phyloP scores from a whole-genome alignment of 805 yeast genomes.

The Metschnikowia kunwiensis region DNA sequence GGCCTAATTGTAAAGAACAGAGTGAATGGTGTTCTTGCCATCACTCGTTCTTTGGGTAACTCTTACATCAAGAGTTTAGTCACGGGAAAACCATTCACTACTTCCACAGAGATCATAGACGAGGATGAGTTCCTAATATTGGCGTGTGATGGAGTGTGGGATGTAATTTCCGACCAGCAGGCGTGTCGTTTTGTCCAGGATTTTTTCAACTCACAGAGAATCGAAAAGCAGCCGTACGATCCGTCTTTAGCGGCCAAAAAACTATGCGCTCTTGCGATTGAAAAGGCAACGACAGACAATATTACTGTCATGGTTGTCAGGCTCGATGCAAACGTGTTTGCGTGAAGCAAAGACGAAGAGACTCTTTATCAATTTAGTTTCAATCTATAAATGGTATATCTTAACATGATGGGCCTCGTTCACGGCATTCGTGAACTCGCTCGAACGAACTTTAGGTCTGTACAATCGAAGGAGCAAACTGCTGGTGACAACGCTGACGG shows the following conservation, averaged over 20 bases:
- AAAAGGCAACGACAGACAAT: conserved; percentile 81
- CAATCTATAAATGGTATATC: neutral
- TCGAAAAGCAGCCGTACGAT: conserved; percentile 24
- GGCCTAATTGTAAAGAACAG: conserved; percentile 87
- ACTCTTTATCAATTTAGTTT: no score
- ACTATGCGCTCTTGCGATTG: conserved; percentile 71
- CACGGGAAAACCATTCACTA: conserved; percentile 88
- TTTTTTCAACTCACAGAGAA: conserved; percentile 34
- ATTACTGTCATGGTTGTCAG: conserved; percentile 88
- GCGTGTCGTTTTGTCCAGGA: conserved; percentile 72
- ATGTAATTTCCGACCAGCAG: conserved; percentile 78
- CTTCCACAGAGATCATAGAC: conserved; percentile 68
- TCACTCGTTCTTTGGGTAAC: conserved; percentile 90
- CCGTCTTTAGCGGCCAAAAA: conserved; percentile 65
- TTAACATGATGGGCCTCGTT: neutral
- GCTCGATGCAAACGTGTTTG: conserved; percentile 46
- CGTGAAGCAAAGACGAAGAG: neutral
- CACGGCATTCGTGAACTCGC: conserved; percentile 2
- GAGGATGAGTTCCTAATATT: conserved; percentile 77
- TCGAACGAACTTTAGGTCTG: conserved; percentile 33
- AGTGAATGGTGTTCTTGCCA: conserved; percentile 94
- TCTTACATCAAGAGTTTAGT: conserved; percentile 87
- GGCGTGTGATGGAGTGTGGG: conserved; percentile 98
- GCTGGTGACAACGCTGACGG: conserved; percentile 56
- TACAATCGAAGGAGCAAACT: conserved; percentile 51